These are phyloP conservation scores for Pilatotrama ljubarskyi DNA, from an alignment of 768 basidiomycete species.

Conservation along the genomic window DNA sequence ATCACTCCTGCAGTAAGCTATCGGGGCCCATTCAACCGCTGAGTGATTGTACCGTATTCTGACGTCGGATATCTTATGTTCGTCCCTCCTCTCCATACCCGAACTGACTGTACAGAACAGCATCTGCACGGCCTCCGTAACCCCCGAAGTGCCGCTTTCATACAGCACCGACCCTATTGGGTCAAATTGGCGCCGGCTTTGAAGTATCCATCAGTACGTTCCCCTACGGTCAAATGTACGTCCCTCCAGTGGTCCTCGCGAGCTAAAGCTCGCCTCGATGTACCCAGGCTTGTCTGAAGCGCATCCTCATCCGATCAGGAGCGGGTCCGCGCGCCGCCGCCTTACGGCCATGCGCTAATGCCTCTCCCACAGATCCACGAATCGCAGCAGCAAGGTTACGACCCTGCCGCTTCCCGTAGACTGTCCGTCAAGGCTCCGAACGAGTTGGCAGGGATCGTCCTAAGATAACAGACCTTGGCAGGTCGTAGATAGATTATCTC, in stretches of 20 bases:
- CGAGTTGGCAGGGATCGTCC: background rate
- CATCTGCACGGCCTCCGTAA: background rate
- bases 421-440: background rate
- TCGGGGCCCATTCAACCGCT: no score
- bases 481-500: background rate
- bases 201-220: constrained; percentile 7
- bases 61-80: background rate
- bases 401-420: background rate
- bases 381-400: constrained; percentile 10
- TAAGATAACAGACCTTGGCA: background rate
- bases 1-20: no score
- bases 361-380: constrained; percentile 6
- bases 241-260: background rate
- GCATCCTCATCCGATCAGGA: constrained; percentile 2
- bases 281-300: constrained; percentile 1
- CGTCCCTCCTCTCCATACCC: background rate
- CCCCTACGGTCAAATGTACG: background rate
- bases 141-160: background rate
- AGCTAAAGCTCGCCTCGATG: background rate
- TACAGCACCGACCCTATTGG: constrained; percentile 14
- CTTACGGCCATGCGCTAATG: background rate
- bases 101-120: background rate
- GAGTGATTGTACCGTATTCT: background rate
- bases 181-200: background rate
- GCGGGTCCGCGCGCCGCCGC: constrained; percentile 2